These are phyloP conservation scores for Entomortierella beljakovae DNA, from an alignment of 192 early-diverging fungal genomes.

Conservation along the genomic window DNA sequence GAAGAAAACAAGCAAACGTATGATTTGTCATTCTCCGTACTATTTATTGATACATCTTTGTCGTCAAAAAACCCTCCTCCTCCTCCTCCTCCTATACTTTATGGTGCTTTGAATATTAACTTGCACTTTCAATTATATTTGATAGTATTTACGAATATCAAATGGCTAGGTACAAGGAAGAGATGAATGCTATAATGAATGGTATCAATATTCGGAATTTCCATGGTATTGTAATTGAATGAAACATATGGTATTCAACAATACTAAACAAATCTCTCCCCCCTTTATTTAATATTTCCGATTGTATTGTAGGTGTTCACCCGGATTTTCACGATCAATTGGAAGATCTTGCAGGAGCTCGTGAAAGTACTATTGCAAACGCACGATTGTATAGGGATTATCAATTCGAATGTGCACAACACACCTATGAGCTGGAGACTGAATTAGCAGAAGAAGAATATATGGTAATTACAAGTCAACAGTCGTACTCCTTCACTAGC, in stretches of 20 bases:
- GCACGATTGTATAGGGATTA: conserved; percentile 77
- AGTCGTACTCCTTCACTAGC: not conserved
- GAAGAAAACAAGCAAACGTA: conserved; percentile 71
- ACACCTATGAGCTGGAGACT: conserved; percentile 69
- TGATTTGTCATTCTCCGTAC: conserved; percentile 8
- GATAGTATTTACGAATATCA: conserved; percentile 55
- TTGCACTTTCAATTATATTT: conserved; percentile 1
- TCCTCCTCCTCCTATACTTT: too few species aligned
- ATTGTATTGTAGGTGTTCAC: conserved; percentile 66
- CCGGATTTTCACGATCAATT: conserved; percentile 76
- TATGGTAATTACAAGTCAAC: conserved; percentile 52
- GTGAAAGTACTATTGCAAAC: conserved; percentile 63
- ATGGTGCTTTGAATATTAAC: too few species aligned
- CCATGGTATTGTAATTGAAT: not conserved
- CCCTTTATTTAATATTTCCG: not conserved
- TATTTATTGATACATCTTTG: not conserved
- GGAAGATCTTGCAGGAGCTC: conserved; percentile 66
- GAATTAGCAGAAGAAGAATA: conserved; percentile 75
- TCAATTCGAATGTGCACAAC: conserved; percentile 75
- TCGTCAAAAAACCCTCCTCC: conserved; percentile 3
- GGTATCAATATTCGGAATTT: conserved; percentile 3
- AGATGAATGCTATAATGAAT: conserved; percentile 55
- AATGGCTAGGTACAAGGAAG: conserved; percentile 52
- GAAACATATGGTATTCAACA: conserved; percentile 2
- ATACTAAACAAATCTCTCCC: not conserved